phyloP scores from a whole-genome alignment of 1,139 yeast species.

The Geotrichum phurueaensis region DNA sequence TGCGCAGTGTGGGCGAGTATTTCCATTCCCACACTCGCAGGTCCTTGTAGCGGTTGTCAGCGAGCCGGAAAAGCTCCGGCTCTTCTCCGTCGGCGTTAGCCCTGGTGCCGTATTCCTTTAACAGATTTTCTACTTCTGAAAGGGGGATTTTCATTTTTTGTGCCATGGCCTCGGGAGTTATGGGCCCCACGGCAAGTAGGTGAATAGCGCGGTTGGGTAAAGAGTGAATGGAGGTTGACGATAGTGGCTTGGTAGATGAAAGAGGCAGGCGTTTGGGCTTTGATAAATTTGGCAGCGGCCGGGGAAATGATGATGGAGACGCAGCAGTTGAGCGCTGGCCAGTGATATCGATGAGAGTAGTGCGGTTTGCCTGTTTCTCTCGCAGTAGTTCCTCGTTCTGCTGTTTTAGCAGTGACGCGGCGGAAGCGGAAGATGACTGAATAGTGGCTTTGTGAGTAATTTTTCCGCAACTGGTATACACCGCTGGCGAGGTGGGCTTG shows the following conservation, averaged over 20 bases:
- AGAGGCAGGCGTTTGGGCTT: constrained; percentile 18
- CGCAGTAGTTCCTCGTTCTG: constrained; percentile 22
- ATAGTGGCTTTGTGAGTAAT: constrained; percentile 25
- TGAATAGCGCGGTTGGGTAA: constrained; percentile 34
- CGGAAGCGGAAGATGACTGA: constrained; percentile 17
- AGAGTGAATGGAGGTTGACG: constrained; percentile 27
- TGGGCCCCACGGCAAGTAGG: constrained; percentile 34
- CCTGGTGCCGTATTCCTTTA: constrained; percentile 29
- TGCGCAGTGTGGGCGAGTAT: constrained; percentile 33
- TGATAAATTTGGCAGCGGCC: not conserved
- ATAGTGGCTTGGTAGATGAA: constrained; percentile 24
- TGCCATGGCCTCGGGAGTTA: constrained; percentile 26
- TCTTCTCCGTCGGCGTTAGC: not conserved
- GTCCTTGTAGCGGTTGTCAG: constrained; percentile 33
- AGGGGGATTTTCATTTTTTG: constrained; percentile 30
- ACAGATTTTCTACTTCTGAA: constrained; percentile 29
- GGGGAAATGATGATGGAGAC: constrained; percentile 9
- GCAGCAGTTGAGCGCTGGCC: constrained; percentile 20
- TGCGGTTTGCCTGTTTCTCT: constrained; percentile 26
- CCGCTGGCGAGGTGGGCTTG: not conserved
- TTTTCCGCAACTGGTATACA: constrained; percentile 21
- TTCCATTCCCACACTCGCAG: constrained; percentile 38
- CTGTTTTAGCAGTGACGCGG: constrained; percentile 21
- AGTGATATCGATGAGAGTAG: constrained; percentile 22
- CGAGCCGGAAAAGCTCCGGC: constrained; percentile 19